Evolutionary conservation across 2,329 filamentous ascomycete genomes (phyloP).

Genomic region (Neopestalotiopsis sp.): DNA sequence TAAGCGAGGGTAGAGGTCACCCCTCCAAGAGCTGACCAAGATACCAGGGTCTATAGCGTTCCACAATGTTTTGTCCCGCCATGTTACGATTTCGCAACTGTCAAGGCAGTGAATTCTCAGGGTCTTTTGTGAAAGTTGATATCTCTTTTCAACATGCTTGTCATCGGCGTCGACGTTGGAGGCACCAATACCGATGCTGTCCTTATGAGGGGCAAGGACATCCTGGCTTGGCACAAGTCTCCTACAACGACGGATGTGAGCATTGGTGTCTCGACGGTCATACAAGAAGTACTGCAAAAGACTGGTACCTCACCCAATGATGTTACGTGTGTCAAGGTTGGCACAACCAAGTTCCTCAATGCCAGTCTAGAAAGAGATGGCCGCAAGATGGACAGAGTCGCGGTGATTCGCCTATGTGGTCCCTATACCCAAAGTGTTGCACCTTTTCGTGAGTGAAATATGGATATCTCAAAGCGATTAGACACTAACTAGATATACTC

Average conservation of each 20-base stretch:
- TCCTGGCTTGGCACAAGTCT: conserved; percentile 51
- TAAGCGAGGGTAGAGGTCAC: no score
- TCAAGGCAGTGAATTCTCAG: no score
- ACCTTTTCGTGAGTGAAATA: neutral
- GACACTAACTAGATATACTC: neutral
- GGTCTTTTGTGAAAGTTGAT: no score
- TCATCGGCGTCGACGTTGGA: conserved; percentile 6
- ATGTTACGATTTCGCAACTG: no score
- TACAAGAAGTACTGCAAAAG: conserved; percentile 47
- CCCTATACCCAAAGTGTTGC: conserved; percentile 38
- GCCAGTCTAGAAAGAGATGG: conserved; percentile 61
- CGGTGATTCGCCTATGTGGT: conserved; percentile 59
- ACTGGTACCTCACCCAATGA: conserved; percentile 35
- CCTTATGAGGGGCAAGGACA: neutral
- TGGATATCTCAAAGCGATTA: neutral
- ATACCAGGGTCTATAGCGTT: no score
- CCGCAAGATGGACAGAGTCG: conserved; percentile 53
- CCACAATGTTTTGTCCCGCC: no score
- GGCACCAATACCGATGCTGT: conserved; percentile 7
- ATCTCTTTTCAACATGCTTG: neutral
- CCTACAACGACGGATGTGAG: conserved; percentile 55
- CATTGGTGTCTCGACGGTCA: conserved; percentile 50
- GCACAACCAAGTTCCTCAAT: conserved; percentile 65
- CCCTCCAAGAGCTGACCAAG: no score
- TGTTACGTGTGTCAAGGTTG: conserved; percentile 57